Evolutionary conservation across 73 alveolate species (phyloP).

Genomic region (Paraurostyla sp.): DNA sequence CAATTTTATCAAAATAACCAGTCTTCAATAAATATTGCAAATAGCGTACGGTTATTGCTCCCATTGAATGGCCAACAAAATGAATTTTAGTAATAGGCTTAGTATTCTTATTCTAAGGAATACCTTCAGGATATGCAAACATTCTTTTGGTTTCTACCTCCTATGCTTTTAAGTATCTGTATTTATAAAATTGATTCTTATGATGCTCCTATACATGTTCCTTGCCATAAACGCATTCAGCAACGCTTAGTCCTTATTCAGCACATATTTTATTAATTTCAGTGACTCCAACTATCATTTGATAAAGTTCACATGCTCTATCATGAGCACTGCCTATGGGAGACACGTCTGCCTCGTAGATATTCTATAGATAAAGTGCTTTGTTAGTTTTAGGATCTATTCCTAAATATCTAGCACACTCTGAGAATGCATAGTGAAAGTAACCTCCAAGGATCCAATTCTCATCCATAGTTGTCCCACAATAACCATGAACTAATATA

Average conservation of each 20-base stretch:
- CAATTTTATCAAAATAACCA: conserved; percentile 62
- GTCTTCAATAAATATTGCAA: conserved; percentile 32
- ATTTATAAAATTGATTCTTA: conserved; percentile 31
- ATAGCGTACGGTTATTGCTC: conserved; percentile 62
- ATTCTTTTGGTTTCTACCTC: conserved; percentile 3
- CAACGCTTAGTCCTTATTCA: background rate
- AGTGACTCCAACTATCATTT: conserved; percentile 45
- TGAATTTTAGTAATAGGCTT: conserved; percentile 35
- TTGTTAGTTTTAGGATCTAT: background rate
- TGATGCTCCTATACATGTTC: conserved; percentile 51
- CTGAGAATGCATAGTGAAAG: conserved; percentile 59
- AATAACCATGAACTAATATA: conserved; percentile 67
- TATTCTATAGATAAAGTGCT: conserved; percentile 10
- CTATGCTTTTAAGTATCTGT: conserved; percentile 26
- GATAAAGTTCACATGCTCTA: conserved; percentile 71
- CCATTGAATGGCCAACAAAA: conserved; percentile 69
- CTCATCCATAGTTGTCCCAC: conserved; percentile 70
- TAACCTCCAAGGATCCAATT: conserved; percentile 61
- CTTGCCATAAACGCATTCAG: conserved; percentile 64
- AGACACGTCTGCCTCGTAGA: conserved; percentile 73
- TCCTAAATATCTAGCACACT: background rate
- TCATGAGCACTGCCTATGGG: conserved; percentile 64
- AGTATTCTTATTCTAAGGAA: conserved; percentile 31
- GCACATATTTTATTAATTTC: conserved; percentile 1
- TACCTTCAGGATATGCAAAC: conserved; percentile 45